A percentile compares a stretch with the other conserved stretches of the same genome.
phyloP scores from a whole-genome alignment of 768 basidiomycete genomes.

The Collybia sp. region DNA sequence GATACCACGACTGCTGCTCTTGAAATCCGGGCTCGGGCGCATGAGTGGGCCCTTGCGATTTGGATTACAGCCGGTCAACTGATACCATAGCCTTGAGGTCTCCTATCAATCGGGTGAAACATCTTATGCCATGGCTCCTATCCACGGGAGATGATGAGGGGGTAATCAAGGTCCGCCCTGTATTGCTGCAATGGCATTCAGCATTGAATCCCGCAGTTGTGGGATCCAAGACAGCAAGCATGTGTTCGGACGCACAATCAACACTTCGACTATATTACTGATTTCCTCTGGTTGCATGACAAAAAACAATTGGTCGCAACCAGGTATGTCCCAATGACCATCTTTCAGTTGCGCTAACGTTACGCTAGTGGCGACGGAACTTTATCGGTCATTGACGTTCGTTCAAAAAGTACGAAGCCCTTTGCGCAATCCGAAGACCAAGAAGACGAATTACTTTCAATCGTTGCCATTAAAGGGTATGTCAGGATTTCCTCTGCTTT shows the following conservation, averaged over 20 bases:
- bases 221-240: constrained; percentile 77
- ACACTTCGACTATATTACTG: constrained; percentile 93
- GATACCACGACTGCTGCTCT: constrained; percentile 56
- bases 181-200: constrained; percentile 1
- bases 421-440: constrained; percentile 91
- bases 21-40: constrained; percentile 47
- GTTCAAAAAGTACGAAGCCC: constrained; percentile 74
- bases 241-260: constrained; percentile 69
- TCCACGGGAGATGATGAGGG: constrained; percentile 94
- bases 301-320: constrained; percentile 84
- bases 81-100: constrained; percentile 47
- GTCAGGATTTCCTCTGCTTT: constrained; percentile 14
- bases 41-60: constrained; percentile 52
- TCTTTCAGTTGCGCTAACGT: background rate
- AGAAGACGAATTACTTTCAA: constrained; percentile 88
- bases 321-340: constrained; percentile 47
- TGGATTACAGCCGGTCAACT: constrained; percentile 12
- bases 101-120: constrained; percentile 83
- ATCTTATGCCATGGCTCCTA: constrained; percentile 64
- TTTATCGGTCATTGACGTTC: constrained; percentile 86
- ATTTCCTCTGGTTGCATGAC: constrained; percentile 82
- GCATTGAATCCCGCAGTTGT: constrained; percentile 49
- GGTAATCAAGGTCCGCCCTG: constrained; percentile 72
- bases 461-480: constrained; percentile 80
- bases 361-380: constrained; percentile 81